Evolutionary conservation across 2,329 filamentous ascomycete genomes (phyloP), one percentile per base, ranked within the genome.

Genomic region (Daldinia sp.): DNA sequence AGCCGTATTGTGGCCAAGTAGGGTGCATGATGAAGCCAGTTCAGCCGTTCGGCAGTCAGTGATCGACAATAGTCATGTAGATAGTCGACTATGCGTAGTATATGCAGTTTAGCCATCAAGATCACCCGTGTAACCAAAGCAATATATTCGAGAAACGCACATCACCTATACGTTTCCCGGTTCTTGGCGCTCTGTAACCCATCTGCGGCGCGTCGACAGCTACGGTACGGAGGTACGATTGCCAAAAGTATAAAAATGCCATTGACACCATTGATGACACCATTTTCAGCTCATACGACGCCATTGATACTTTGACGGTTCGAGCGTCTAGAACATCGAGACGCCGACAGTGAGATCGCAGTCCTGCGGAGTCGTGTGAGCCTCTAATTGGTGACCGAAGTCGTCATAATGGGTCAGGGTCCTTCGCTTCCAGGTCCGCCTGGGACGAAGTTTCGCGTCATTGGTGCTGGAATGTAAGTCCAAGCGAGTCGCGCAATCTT

Each of bases 391-490:
- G 62, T 54, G 57, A 50, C 21, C 23, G 39, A 55, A 37, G 43
- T 30, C 55, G 58, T 39, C 68, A 56, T 29, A 63, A 76, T 77
- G 75, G 75, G 75, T 47, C 73, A 76, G 61, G 64, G 68, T 62
- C 73, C 72, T 27, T 73, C 72, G 41, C 64, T 70, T 63, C 73
- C 73, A 55, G 71, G 73, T n/a, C 71, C 72, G 19, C 72, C 70
- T 52, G 76, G 73, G 53, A 75, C 74, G 25, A 73, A 73, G 53
- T 76, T 77, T 66, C 69, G 73, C 13, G 75, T 76, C 32, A 77
- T 77, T 67, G 75, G 75, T 29, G 75, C 75, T 52, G 75, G 76
- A 66, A 76, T 76, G 75, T 76, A 68, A 67, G 71, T 71, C 19
- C 25, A 57, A 29, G 54, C 58, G 34, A 60, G 52, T 51, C 27